Percentiles rank a stretch among this genome's conserved stretches.
phyloP scores from a whole-genome alignment of 2,329 filamentous ascomycete species.

The Huntiella moniliformis region DNA sequence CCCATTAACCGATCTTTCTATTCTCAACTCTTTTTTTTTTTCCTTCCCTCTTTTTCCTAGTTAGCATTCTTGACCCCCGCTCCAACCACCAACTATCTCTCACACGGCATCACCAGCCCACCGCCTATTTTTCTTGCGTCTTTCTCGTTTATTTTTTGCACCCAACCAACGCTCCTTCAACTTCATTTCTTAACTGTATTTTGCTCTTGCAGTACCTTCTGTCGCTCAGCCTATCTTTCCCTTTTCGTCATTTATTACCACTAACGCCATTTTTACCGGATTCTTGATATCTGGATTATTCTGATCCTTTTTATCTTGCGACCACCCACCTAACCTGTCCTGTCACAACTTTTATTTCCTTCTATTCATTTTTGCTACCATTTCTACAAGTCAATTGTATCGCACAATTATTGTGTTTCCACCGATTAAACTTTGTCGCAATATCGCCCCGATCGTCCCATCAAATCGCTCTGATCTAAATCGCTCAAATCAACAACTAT shows the following conservation, averaged over 20 bases:
- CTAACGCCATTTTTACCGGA: background rate
- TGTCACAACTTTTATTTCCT: background rate
- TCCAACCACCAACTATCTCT: too few species aligned
- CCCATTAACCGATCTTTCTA: constrained; percentile 1
- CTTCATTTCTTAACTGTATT: background rate
- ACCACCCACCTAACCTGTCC: background rate
- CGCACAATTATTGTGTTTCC: too few species aligned
- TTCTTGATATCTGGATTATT: background rate
- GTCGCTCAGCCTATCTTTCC: background rate
- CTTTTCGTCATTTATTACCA: background rate
- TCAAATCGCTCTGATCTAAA: too few species aligned
- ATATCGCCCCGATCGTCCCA: too few species aligned
- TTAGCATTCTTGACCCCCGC: too few species aligned
- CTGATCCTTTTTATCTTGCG: background rate
- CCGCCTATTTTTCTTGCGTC: constrained; percentile 1
- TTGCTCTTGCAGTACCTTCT: background rate
- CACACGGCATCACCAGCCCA: background rate
- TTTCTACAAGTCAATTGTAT: constrained; percentile 1
- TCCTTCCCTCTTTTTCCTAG: too few species aligned
- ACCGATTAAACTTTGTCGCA: too few species aligned
- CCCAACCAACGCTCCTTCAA: too few species aligned
- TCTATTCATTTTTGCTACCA: background rate
- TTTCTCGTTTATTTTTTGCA: background rate
- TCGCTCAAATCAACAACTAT: too few species aligned
- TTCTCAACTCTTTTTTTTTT: constrained; percentile 1